phyloP scores from a whole-genome alignment of 306 rosid genomes.

The Potentilla sterilis region DNA sequence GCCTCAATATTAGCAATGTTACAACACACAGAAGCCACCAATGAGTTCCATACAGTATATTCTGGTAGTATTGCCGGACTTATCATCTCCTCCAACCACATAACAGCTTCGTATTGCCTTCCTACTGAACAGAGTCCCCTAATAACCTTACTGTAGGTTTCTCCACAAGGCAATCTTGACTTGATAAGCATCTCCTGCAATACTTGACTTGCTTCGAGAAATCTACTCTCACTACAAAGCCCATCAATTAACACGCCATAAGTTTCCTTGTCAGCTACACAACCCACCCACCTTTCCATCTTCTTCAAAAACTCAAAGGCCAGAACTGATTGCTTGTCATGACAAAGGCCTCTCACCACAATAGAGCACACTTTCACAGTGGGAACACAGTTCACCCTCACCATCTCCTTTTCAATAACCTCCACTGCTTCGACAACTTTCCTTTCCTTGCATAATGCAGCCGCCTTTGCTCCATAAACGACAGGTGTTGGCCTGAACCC shows the following conservation, averaged over 20 bases:
- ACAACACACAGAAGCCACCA: constrained; percentile 38
- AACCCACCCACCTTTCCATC: constrained; percentile 32
- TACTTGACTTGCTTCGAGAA: constrained; percentile 25
- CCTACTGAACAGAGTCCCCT: constrained; percentile 38
- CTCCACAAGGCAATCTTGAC: constrained; percentile 28
- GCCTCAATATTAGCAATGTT: constrained; percentile 5
- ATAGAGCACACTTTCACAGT: constrained; percentile 23
- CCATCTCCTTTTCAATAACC: constrained; percentile 36
- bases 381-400: constrained; percentile 29
- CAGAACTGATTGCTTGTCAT: constrained; percentile 22
- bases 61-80: constrained; percentile 32
- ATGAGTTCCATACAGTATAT: constrained; percentile 32
- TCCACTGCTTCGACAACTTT: constrained; percentile 37
- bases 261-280: constrained; percentile 32
- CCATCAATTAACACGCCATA: constrained; percentile 28
- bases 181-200: constrained; percentile 38
- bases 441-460: constrained; percentile 31
- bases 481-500: constrained; percentile 32
- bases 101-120: constrained; percentile 35
- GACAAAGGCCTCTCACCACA: constrained; percentile 32
- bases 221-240: constrained; percentile 31
- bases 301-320: constrained; percentile 29
- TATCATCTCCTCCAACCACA: constrained; percentile 44
- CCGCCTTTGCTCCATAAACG: constrained; percentile 37
- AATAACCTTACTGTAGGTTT: constrained; percentile 28